Conservation (phyloP, 192 early-diverging fungal species). For the Coemansia sp. region DNA sequence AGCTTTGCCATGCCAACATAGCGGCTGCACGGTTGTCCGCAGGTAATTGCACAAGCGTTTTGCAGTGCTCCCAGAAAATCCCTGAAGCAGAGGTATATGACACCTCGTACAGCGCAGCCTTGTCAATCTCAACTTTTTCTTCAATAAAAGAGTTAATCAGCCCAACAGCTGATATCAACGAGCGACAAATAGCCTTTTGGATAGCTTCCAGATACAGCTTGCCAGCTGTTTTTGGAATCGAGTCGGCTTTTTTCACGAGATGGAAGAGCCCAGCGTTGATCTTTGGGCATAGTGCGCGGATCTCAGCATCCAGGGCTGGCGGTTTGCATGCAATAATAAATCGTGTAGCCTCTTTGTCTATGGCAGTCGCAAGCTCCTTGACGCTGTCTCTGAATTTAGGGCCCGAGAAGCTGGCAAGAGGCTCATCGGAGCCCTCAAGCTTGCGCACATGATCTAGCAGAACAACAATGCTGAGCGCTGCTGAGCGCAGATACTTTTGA, state of each 20-base stretch:
- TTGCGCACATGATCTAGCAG: constrained; percentile 30
- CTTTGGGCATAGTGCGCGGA: constrained; percentile 45
- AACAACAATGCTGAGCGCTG: constrained; percentile 24
- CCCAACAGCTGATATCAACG: constrained; percentile 26
- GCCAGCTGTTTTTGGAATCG: constrained; percentile 40
- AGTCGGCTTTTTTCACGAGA: constrained; percentile 34
- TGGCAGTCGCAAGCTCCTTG: constrained; percentile 30
- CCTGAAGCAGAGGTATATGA: constrained; percentile 35
- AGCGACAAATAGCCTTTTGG: constrained; percentile 28
- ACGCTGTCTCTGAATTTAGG: constrained; percentile 23
- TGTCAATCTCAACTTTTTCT: constrained; percentile 28
- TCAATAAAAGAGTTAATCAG: constrained; percentile 49
- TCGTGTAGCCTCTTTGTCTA: constrained; percentile 49
- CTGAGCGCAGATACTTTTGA: constrained; percentile 33
- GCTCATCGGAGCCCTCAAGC: constrained; percentile 30
- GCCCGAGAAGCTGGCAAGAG: constrained; percentile 20
- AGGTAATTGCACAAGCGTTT: constrained; percentile 40
- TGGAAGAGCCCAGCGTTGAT: constrained; percentile 47
- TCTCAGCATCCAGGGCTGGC: constrained; percentile 36
- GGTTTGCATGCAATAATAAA: constrained; percentile 52
- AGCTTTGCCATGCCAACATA: constrained; percentile 15
- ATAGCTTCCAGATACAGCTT: constrained; percentile 36
- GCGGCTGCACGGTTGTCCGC: constrained; percentile 41
- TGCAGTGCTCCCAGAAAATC: constrained; percentile 54
- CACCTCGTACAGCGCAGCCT: constrained; percentile 26